phyloP scores from a whole-genome alignment of 2,329 filamentous ascomycete genomes.

The Xylaria sp. region DNA sequence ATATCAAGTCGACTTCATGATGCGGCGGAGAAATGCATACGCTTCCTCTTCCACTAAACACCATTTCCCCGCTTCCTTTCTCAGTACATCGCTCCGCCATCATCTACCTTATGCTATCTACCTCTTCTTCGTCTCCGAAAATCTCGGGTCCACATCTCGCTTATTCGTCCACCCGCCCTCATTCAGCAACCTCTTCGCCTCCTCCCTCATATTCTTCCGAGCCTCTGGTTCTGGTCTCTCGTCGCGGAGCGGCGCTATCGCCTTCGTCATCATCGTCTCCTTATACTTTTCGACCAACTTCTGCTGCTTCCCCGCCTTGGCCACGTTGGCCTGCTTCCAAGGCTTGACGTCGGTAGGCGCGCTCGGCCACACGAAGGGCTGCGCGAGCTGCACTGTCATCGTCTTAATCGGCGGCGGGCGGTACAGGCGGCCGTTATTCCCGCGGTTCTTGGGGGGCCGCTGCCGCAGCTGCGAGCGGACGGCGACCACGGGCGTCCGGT shows the following conservation, averaged over 20 bases:
- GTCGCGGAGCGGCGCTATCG: slow-evolving; percentile 49
- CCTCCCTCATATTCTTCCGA: slow-evolving; percentile 50
- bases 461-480: slow-evolving; percentile 83
- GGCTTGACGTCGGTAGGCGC: slow-evolving; percentile 60
- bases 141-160: slow-evolving; percentile 48
- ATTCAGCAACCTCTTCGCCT: slow-evolving; percentile 67
- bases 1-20: neutral
- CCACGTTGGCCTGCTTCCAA: slow-evolving; percentile 66
- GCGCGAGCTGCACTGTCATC: slow-evolving; percentile 90
- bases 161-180: slow-evolving; percentile 66
- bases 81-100: neutral
- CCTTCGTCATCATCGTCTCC: slow-evolving; percentile 25
- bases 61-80: neutral
- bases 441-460: slow-evolving; percentile 58
- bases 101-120: neutral
- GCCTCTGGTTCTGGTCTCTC: slow-evolving; percentile 49
- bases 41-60: too few relatives aligned
- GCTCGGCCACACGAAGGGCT: slow-evolving; percentile 88
- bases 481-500: slow-evolving; percentile 73
- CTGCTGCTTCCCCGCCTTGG: slow-evolving; percentile 37
- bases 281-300: neutral
- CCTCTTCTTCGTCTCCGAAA: slow-evolving; percentile 15
- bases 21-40: neutral
- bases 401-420: slow-evolving; percentile 79
- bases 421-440: slow-evolving; percentile 62